Conservation (phyloP, 108 stramenopile genomes). For the Nitzschia putrida region DNA sequence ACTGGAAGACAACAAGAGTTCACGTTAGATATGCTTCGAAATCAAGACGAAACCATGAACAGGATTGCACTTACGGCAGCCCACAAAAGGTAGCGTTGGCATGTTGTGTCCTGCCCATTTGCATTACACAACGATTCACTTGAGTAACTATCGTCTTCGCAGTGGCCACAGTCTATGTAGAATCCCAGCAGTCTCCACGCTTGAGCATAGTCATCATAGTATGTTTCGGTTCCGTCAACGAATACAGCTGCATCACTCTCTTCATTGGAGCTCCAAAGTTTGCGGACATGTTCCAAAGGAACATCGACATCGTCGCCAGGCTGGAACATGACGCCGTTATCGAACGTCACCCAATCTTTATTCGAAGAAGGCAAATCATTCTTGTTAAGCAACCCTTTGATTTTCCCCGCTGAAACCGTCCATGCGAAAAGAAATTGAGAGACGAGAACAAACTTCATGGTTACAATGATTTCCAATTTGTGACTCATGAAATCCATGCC, state of each 20-base stretch:
- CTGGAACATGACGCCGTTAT: constrained; percentile 29
- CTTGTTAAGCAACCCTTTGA: constrained; percentile 6
- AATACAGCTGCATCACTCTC: constrained; percentile 13
- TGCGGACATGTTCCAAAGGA: constrained; percentile 9
- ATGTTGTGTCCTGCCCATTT: constrained; percentile 26
- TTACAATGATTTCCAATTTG: too few relatives aligned
- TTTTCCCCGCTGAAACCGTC: neutral
- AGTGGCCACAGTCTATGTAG: constrained; percentile 51
- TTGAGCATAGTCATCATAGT: constrained; percentile 51
- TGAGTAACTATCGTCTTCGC: neutral
- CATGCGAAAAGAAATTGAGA: neutral
- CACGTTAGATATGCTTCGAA: neutral
- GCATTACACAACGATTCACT: constrained; percentile 19
- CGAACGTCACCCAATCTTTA: constrained; percentile 30
- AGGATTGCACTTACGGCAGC: constrained; percentile 37
- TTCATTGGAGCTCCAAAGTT: constrained; percentile 17
- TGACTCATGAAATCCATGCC: too few relatives aligned
- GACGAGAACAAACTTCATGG: too few relatives aligned
- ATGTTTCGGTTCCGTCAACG: constrained; percentile 35
- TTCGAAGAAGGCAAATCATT: constrained; percentile 20
- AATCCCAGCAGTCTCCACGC: constrained; percentile 61
- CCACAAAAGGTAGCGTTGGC: constrained; percentile 55
- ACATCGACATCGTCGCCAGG: constrained; percentile 20
- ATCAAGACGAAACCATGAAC: neutral
- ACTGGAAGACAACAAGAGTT: constrained; percentile 10